Base-by-base conservation (phyloP, 139 green algal genomes). In the Nannochloris sp. region DNA sequence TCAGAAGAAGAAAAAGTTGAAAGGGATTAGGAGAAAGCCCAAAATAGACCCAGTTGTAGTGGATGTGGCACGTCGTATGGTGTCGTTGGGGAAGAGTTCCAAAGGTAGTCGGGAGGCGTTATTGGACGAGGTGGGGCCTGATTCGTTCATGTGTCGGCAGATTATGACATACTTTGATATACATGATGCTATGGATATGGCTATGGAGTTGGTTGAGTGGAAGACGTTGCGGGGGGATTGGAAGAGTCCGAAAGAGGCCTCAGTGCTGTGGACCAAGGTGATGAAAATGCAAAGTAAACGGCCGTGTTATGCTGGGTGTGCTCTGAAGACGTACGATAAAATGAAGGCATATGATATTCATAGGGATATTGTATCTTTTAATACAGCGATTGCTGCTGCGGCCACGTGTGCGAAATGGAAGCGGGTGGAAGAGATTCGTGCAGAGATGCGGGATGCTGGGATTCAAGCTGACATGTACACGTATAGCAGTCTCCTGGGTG, bases 401-500 rank as follows among this genome's bases (percentile, higher is more conserved):
- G 76, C 62, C 63, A 74, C 45, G 49, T 62, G 30, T 20, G 20
- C 45, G 23, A 57, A 55, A 17, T 83, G 74, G 74, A 45, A 56
- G 31, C 57, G 16, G 4, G 56, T 68, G 31, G 36, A 71, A 50
- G 25, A 25, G 3, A 20, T 85, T 40, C 68, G 73, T 25, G 64
- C 57, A 9, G 60, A 74, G 25, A 80, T 86, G 67, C 11, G 56
- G 31, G 46, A 23, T 3, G 25, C 26, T 9, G 62, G 66, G 3
- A 49, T 82, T 16, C 28, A 13, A 4, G 84, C 78, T 55, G 87
- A 94, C 33, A 82, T 85, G 2, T 94, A 84, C 67, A 88, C 84
- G 16, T 90, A 81, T 65, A 87, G 76, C 4, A 80, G 84, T 16
- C 81, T 85, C 46, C 82, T 94, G n/a, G 78, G 68, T n/a, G 68